Base-by-base conservation (phyloP, 257 asterid species). In the Verbena officinalis region DNA sequence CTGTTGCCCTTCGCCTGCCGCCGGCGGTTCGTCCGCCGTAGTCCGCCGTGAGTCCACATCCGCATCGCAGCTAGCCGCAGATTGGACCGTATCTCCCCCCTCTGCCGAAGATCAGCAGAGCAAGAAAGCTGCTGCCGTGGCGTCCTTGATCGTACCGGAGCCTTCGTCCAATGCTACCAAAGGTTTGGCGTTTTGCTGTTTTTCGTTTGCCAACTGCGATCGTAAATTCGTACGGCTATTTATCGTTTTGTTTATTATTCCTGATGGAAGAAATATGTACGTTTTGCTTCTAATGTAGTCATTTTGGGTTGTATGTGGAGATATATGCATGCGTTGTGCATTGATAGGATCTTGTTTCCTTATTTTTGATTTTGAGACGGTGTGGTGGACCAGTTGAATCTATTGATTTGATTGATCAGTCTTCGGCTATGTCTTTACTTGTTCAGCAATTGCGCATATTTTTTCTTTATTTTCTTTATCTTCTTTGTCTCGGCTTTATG, bases 41-140 rank as follows among this genome's bases (percentile, higher is more conserved):
- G 76, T 78, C 60, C 81, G 77, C 27, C 85, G 83, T 6, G 75
- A 76, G 67, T 68, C 86, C 3, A 70, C 71, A 0, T 77, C 88
- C 20, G 81, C 78, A n/a, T 45, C 75, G 14, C n/a, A n/a, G 70
- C 67, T 27, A 19, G 69, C 58, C 44, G 75, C 74, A 21, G 83
- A 79, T 53, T 82, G 85, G 85, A 40, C 65, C 7, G 81, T 64
- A 1, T 11, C 75, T 27, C 54, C 84, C 20, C 42, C 73, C 14
- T 59, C 36, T 22, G 81, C 27, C 23, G 81, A 67, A 8, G 79
- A 76, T 64, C 69, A 52, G 71, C 46, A 64, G 73, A 60, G 58
- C 21, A 80, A 77, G 55, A 59, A 75, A 46, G 49, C 76, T 53
- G 65, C 72, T 8, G 19, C 77, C 40, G 75, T 67, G 44, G 66